Base-by-base conservation (phyloP, 768 basidiomycete species). In the Filobasidium floriforme region DNA sequence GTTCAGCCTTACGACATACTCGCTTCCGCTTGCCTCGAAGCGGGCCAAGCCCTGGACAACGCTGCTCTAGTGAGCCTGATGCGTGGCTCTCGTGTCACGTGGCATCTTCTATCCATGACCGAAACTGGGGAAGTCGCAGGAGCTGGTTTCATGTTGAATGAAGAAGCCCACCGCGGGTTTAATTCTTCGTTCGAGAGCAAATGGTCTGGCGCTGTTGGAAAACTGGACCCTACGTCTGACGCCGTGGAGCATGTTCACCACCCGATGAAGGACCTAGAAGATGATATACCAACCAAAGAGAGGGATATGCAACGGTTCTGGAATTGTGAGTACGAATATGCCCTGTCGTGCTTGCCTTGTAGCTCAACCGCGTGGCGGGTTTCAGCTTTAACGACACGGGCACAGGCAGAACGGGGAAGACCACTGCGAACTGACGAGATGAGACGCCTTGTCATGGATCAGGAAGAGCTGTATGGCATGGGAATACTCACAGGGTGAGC, bases 241-340 rank as follows among this genome's bases (percentile, higher is more conserved):
- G 12, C 4, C 12, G 46, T 19, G 46, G 46, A 18, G 4, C 46
- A 4, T 12, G 19, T 51, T n/a, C n/a, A n/a, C 46, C 12, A 51
- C 46, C 12, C 46, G 46, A 51, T 12, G 19, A 24, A 24, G 46
- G 9, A 37, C 32, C 32, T 37, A 9, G 32, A 37, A 37, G 32
- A 9, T 9, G 32, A 37, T 37, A 37, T 37, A 37, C 32, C 32
- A 37, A 37, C 32, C 4, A 49, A 49, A 49, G 54, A 57, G 14
- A 57, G 22, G 26, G 54, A 57, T 26, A 15, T 57, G 54, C 54
- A 57, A 28, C 22, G 29, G 26, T 57, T 57, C 26, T 57, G 54
- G 54, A 32, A 24, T 24, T 14, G 54, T 57, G 5, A 28, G 54
- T 57, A 51, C 12, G 24, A 6, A 19, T 12, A 12, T 51, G 12